phyloP scores from a whole-genome alignment of 768 basidiomycete genomes.

The Russula dissimulans region DNA sequence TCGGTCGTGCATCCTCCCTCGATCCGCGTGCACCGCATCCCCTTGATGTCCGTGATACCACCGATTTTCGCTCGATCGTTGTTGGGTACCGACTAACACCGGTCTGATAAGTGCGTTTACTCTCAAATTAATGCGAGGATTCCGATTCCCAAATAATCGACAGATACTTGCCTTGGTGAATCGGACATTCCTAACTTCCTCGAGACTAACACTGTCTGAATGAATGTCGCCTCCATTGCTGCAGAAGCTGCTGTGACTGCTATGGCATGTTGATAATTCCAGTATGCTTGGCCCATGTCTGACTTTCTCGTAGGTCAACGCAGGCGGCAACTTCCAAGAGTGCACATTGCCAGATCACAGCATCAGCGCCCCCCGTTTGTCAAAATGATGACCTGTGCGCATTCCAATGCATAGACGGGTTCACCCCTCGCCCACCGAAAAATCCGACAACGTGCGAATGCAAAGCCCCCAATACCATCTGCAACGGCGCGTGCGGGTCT shows the following conservation, averaged over 20 bases:
- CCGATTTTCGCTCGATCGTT: constrained; percentile 37
- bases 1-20: constrained; percentile 4
- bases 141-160: background rate
- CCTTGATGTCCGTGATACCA: constrained; percentile 7
- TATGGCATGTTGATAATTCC: constrained; percentile 21
- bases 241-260: constrained; percentile 25
- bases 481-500: constrained; percentile 38
- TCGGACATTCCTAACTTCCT: constrained; percentile 32
- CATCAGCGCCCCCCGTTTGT: constrained; percentile 27
- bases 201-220: constrained; percentile 25
- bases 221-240: constrained; percentile 23
- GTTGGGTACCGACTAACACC: constrained; percentile 23
- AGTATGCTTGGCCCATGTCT: background rate
- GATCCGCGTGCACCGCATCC: background rate
- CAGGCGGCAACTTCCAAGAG: constrained; percentile 14
- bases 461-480: constrained; percentile 32
- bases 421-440: constrained; percentile 23
- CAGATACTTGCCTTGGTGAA: constrained; percentile 38
- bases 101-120: constrained; percentile 21
- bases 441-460: constrained; percentile 37
- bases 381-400: constrained; percentile 31
- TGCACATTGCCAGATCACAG: constrained; percentile 38
- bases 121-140: background rate
- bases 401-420: constrained; percentile 41
- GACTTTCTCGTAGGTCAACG: constrained; percentile 22